These are phyloP conservation scores for Fusarium nisikadoi DNA, from an alignment of 2,329 filamentous ascomycete genomes.

Conservation along the genomic window DNA sequence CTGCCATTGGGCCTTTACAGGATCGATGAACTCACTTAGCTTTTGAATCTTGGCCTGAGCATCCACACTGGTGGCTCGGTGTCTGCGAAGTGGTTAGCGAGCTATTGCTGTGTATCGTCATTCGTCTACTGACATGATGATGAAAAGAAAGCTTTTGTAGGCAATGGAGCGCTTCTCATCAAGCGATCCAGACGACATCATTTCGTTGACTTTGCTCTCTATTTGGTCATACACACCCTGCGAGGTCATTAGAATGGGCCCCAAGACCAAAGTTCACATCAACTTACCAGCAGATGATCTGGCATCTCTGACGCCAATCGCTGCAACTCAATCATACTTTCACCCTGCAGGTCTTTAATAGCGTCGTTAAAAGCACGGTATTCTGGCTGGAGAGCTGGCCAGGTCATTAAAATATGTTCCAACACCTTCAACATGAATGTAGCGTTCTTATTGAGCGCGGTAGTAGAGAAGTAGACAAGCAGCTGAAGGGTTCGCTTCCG, in stretches of 20 bases:
- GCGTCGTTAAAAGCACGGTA: constrained; percentile 84
- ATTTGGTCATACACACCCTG: constrained; percentile 88
- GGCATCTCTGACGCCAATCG: constrained; percentile 90
- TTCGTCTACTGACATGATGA: constrained; percentile 74
- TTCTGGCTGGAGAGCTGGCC: constrained; percentile 77
- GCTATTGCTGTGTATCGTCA: neutral
- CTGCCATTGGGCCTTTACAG: constrained; percentile 84
- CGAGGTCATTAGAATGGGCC: constrained; percentile 4
- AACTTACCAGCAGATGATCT: constrained; percentile 80
- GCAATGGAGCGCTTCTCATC: constrained; percentile 88
- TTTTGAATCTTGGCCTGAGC: constrained; percentile 75
- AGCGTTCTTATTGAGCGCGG: constrained; percentile 79
- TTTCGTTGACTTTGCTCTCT: constrained; percentile 82
- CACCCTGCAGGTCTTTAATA: constrained; percentile 86
- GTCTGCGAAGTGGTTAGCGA: constrained; percentile 58
- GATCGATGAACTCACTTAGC: constrained; percentile 81
- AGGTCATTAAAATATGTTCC: constrained; percentile 88
- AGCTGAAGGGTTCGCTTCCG: constrained; percentile 84
- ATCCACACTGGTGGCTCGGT: constrained; percentile 82
- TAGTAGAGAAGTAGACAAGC: constrained; percentile 85
- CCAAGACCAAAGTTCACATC: neutral
- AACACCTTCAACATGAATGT: constrained; percentile 89
- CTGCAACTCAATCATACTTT: constrained; percentile 88
- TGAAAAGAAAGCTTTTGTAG: constrained; percentile 90
- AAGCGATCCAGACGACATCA: constrained; percentile 75